phyloP scores from a whole-genome alignment of 108 stramenopile species.

The Stephanodiscus triporus region DNA sequence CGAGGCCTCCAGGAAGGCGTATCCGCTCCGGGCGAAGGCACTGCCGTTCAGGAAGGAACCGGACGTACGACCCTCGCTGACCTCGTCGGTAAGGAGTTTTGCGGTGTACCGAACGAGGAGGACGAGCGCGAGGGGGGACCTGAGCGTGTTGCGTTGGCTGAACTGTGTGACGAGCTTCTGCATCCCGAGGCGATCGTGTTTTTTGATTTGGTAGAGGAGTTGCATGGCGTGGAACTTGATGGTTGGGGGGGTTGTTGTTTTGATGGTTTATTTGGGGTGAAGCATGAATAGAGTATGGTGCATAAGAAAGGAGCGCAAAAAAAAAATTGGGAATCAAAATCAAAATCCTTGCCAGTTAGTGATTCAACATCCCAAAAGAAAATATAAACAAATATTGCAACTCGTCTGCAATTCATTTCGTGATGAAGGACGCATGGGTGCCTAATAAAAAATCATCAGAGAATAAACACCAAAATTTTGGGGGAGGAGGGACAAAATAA shows the following conservation, averaged over 20 bases:
- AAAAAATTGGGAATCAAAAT: background rate
- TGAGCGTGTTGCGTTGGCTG: constrained; percentile 85
- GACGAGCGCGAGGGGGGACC: constrained; percentile 92
- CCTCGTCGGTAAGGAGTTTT: constrained; percentile 84
- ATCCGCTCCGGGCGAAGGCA: constrained; percentile 86
- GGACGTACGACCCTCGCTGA: constrained; percentile 65
- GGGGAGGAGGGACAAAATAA: background rate
- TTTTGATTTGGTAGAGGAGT: constrained; percentile 98
- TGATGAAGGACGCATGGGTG: background rate
- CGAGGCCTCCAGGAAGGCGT: constrained; percentile 92
- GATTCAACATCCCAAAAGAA: background rate
- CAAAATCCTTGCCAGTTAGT: too few species aligned
- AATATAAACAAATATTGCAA: background rate
- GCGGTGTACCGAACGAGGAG: constrained; percentile 96
- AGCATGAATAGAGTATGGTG: background rate
- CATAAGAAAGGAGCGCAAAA: background rate
- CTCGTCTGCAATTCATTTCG: background rate
- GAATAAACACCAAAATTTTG: background rate
- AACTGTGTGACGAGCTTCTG: constrained; percentile 95
- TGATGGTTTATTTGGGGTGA: background rate
- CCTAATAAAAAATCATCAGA: background rate
- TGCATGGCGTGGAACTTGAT: constrained; percentile 95
- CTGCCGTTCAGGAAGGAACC: constrained; percentile 63
- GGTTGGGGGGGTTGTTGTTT: background rate
- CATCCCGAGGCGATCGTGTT: constrained; percentile 95